Conservation (phyloP, 805 yeast species). For the Sugiyamaella floridensis region DNA sequence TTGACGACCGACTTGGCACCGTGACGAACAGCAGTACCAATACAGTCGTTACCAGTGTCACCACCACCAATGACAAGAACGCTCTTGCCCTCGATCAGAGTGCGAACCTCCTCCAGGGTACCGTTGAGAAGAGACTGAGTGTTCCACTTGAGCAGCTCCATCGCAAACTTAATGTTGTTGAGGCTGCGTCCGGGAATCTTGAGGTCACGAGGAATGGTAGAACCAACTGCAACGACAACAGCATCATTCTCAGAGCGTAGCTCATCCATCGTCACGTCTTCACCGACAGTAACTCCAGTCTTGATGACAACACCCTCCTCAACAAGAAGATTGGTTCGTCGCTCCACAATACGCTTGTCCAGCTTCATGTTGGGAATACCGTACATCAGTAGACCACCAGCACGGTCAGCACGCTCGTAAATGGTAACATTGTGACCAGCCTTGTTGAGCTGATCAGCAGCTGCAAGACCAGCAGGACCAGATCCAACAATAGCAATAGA, state of each 20-base stretch:
- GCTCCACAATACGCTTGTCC: slow-evolving; percentile 85
- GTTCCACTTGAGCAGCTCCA: slow-evolving; percentile 82
- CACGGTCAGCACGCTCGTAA: slow-evolving; percentile 89
- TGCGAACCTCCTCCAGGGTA: slow-evolving; percentile 68
- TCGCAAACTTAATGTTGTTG: slow-evolving; percentile 87
- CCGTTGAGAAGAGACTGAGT: slow-evolving; percentile 83
- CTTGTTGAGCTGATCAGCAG: slow-evolving; percentile 93
- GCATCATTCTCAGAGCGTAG: slow-evolving; percentile 66
- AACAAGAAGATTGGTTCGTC: slow-evolving; percentile 83
- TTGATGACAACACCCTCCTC: slow-evolving; percentile 85
- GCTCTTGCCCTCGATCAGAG: slow-evolving; percentile 70
- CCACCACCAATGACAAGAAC: slow-evolving; percentile 99
- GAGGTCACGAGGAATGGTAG: slow-evolving; percentile 93
- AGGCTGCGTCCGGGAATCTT: slow-evolving; percentile 89
- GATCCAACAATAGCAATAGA: slow-evolving; percentile 85
- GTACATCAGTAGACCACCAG: slow-evolving; percentile 96
- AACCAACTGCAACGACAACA: slow-evolving; percentile 85
- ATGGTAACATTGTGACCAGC: slow-evolving; percentile 93
- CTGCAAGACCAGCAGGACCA: slow-evolving; percentile 95
- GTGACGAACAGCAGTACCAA: slow-evolving; percentile 95
- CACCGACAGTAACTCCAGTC: slow-evolving; percentile 75
- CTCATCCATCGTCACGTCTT: slow-evolving; percentile 66
- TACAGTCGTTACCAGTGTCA: slow-evolving; percentile 98
- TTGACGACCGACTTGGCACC: slow-evolving; percentile 92
- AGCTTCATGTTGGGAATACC: slow-evolving; percentile 99